A percentile compares a stretch with the other conserved stretches of the same genome.
Conservation (phyloP, 352 stramenopile species). For the Lagenidium giganteum region DNA sequence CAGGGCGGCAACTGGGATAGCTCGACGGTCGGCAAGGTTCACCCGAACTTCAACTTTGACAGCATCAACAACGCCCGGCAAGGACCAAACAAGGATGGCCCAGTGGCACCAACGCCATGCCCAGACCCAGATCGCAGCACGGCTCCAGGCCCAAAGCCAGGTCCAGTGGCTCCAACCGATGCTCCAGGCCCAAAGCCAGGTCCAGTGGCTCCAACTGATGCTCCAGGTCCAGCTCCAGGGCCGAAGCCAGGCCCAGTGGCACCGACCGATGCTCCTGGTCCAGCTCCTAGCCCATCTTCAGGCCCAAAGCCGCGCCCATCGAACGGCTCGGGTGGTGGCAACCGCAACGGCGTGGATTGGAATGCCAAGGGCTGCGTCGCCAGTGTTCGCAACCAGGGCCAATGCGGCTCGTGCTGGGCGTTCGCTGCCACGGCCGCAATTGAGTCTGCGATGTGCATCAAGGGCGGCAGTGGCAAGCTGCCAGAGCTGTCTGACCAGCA, state of each 20-base stretch:
- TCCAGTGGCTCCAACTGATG: no score
- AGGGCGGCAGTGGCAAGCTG: conserved; percentile 48
- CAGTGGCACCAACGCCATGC: no score
- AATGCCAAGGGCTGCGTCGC: no score
- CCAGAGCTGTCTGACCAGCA: conserved; percentile 89
- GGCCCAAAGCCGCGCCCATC: background rate
- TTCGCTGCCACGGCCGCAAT: conserved; percentile 91
- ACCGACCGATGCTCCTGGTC: background rate
- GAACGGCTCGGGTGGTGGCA: background rate
- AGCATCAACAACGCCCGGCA: no score
- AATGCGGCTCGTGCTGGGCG: conserved; percentile 95
- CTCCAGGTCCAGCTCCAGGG: no score
- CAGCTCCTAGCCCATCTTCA: background rate
- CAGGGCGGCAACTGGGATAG: no score
- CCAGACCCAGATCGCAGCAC: no score
- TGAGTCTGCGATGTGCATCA: conserved; percentile 85
- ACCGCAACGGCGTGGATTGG: no score
- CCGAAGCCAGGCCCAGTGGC: background rate
- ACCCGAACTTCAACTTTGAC: no score
- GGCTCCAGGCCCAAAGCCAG: conserved; percentile 1
- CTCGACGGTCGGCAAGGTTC: no score
- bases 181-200: background rate
- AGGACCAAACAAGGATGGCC: no score
- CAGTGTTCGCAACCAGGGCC: no score
- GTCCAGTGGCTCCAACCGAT: background rate